Evolutionary conservation across 345 rosid species (phyloP).

Genomic region (Euphorbia pulcherrima): DNA sequence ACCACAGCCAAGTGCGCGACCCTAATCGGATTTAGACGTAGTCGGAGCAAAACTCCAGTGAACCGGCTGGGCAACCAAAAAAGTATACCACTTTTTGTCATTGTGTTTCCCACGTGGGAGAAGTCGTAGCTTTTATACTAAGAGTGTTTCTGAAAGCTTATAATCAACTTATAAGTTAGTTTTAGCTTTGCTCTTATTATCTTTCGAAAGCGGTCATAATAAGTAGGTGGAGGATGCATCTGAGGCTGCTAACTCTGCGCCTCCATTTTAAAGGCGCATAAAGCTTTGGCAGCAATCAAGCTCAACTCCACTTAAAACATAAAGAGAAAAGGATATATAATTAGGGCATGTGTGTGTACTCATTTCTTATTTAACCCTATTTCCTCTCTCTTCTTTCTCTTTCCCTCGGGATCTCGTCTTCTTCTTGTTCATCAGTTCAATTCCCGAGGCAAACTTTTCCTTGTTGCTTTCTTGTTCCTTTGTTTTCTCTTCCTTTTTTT

Average conservation of each 20-base stretch:
- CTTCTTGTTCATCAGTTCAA: constrained; percentile 38
- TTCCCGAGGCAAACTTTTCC: constrained; percentile 54
- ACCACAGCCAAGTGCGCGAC: too few relatives aligned
- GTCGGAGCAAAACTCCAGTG: too few relatives aligned
- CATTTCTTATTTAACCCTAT: constrained; percentile 51
- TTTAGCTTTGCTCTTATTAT: too few relatives aligned
- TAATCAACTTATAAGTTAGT: too few relatives aligned
- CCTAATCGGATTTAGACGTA: too few relatives aligned
- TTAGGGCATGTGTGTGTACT: constrained; percentile 52
- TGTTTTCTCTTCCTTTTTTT: constrained; percentile 7
- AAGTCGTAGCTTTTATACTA: too few relatives aligned
- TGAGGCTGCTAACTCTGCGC: constrained; percentile 20
- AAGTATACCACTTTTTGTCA: too few relatives aligned
- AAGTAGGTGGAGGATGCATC: constrained; percentile 61
- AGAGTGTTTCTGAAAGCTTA: too few relatives aligned
- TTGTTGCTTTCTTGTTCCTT: neutral
- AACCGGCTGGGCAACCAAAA: too few relatives aligned
- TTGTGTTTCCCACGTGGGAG: too few relatives aligned
- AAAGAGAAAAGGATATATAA: constrained; percentile 33
- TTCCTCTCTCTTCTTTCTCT: constrained; percentile 36
- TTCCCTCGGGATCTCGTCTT: constrained; percentile 71
- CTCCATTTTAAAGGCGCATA: constrained; percentile 33
- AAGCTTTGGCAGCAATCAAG: constrained; percentile 79
- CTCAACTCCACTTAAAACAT: constrained; percentile 38
- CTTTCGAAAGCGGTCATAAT: constrained; percentile 20